phyloP scores from a whole-genome alignment of 371 early-diverging fungal genomes.

The Mortierella sp. region DNA sequence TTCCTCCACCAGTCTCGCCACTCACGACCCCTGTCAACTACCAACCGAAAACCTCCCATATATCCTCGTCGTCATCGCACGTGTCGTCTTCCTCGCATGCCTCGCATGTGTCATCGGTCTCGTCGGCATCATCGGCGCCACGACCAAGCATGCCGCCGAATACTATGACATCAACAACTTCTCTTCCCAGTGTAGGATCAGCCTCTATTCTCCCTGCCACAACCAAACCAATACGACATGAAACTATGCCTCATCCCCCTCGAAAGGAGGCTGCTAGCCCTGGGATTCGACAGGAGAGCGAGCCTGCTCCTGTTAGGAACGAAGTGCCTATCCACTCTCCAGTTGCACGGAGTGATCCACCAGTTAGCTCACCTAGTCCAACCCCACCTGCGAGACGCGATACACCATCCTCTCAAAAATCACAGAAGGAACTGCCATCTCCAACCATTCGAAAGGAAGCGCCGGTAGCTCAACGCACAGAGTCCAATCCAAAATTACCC shows the following conservation, averaged over 20 bases:
- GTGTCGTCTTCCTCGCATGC: not conserved
- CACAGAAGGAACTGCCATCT: constrained; percentile 28
- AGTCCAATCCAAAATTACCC: constrained; percentile 9
- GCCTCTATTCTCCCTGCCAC: not conserved
- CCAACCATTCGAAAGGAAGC: constrained; percentile 19
- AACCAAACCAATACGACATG: constrained; percentile 27
- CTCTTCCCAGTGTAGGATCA: constrained; percentile 4
- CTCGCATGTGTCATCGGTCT: not conserved
- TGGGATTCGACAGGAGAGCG: constrained; percentile 8
- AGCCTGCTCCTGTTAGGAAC: constrained; percentile 28
- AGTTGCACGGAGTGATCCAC: constrained; percentile 17
- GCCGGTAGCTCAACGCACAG: constrained; percentile 21
- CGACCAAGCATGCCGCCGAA: constrained; percentile 15
- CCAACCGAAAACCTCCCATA: constrained; percentile 39
- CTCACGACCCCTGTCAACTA: constrained; percentile 24
- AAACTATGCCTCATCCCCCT: constrained; percentile 29
- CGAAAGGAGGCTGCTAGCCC: constrained; percentile 26
- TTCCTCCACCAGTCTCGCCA: constrained; percentile 19
- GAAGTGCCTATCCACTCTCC: constrained; percentile 34
- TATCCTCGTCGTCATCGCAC: not conserved
- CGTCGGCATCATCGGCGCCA: constrained; percentile 8
- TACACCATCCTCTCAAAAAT: constrained; percentile 34
- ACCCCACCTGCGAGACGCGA: constrained; percentile 38
- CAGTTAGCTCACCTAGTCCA: constrained; percentile 17
- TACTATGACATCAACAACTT: constrained; percentile 8